These are phyloP conservation scores for Aspergillus avenaceus DNA, from an alignment of 495 filamentous ascomycete genomes.

Conservation along the genomic window DNA sequence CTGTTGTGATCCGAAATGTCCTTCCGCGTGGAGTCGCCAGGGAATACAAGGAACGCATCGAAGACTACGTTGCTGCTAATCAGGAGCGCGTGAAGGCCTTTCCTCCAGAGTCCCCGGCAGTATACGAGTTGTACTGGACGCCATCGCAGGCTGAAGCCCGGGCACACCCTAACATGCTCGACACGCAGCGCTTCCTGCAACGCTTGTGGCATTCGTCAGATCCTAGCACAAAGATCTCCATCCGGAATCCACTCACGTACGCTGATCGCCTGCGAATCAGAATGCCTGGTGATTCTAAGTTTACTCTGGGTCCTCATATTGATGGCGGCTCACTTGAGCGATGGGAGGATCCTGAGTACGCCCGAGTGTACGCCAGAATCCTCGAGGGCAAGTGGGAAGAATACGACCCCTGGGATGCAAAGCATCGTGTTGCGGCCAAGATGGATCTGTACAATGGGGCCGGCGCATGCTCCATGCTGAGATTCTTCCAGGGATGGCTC, in stretches of 20 bases:
- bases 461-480: constrained; percentile 78
- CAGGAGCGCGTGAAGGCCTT: constrained; percentile 44
- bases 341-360: constrained; percentile 81
- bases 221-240: constrained; percentile 56
- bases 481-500: constrained; percentile 88
- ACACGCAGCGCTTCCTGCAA: constrained; percentile 69
- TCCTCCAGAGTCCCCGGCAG: constrained; percentile 61
- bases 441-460: constrained; percentile 79
- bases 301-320: constrained; percentile 81
- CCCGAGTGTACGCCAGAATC: constrained; percentile 67
- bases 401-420: constrained; percentile 77
- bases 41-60: constrained; percentile 40
- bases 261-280: constrained; percentile 78
- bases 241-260: constrained; percentile 66
- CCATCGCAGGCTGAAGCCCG: constrained; percentile 70
- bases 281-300: constrained; percentile 60
- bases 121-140: constrained; percentile 90
- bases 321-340: constrained; percentile 83
- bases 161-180: constrained; percentile 64
- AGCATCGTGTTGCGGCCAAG: constrained; percentile 60
- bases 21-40: constrained; percentile 56
- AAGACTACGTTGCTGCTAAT: constrained; percentile 60
- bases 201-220: constrained; percentile 67
- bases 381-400: constrained; percentile 75
- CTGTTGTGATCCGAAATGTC: constrained; percentile 60